These are phyloP conservation scores for Alternaria ethzedia DNA, from an alignment of 2,329 filamentous ascomycete species.

Conservation along the genomic window DNA sequence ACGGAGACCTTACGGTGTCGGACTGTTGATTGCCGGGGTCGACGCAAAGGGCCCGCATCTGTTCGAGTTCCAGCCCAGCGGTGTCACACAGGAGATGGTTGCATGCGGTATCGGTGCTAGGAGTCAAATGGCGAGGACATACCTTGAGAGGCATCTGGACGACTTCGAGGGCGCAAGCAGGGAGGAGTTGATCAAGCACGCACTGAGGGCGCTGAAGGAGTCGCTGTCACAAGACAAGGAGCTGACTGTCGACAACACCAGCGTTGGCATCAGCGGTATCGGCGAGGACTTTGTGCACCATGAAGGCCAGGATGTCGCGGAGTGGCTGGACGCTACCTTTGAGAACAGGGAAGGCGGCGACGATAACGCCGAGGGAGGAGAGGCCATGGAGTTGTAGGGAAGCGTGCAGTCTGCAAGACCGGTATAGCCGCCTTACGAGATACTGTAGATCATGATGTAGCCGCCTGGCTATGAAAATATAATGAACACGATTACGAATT, in stretches of 20 bases:
- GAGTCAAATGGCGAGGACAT: conserved; percentile 97
- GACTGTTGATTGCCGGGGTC: conserved; percentile 88
- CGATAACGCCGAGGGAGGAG: conserved; percentile 46
- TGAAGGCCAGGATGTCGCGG: conserved; percentile 85
- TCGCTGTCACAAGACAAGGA: conserved; percentile 96
- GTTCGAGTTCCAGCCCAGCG: conserved; percentile 96
- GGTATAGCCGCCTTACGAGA: background rate
- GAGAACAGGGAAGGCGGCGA: conserved; percentile 52
- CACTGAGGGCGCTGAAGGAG: conserved; percentile 90
- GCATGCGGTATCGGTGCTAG: conserved; percentile 95
- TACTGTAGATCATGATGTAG: conserved; percentile 11
- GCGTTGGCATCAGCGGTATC: conserved; percentile 80
- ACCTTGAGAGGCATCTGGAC: conserved; percentile 90
- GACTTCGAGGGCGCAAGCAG: conserved; percentile 76
- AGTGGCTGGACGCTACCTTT: conserved; percentile 77
- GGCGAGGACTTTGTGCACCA: conserved; percentile 86
- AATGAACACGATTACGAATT: conserved; percentile 23
- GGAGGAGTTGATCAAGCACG: conserved; percentile 90
- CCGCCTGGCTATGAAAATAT: conserved; percentile 27
- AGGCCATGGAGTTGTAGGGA: conserved; percentile 58
- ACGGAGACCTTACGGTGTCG: conserved; percentile 94
- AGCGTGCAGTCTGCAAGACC: background rate
- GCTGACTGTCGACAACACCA: conserved; percentile 95
- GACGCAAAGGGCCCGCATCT: conserved; percentile 94
- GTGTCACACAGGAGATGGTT: conserved; percentile 96